Evolutionary conservation across 208 protist genomes (phyloP).

Genomic region (Trypanosoma rangeli): DNA sequence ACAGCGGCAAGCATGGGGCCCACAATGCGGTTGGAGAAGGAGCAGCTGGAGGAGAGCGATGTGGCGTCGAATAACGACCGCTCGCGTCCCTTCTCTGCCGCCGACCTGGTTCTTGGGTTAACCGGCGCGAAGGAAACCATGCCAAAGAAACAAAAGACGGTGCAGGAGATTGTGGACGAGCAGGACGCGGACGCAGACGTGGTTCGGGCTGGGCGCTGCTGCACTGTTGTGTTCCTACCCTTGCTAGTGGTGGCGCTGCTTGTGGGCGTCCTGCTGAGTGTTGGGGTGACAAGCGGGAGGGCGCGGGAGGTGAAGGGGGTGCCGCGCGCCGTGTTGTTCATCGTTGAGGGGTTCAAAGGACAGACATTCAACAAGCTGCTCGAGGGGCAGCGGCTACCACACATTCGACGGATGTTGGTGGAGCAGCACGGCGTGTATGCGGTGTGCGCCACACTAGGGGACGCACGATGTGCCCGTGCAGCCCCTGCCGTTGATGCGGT

Average conservation of each 20-base stretch:
- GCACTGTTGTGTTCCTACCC: constrained; percentile 64
- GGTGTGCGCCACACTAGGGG: constrained; percentile 34
- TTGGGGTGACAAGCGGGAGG: constrained; percentile 46
- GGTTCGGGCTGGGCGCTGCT: constrained; percentile 55
- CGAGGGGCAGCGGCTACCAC: constrained; percentile 46
- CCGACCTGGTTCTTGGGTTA: not conserved
- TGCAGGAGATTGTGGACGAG: constrained; percentile 55
- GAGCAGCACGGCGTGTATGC: constrained; percentile 39
- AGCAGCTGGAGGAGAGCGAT: too few relatives aligned
- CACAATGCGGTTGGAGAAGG: too few relatives aligned
- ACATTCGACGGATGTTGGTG: constrained; percentile 47
- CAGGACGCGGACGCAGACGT: constrained; percentile 56
- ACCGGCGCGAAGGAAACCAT: not conserved
- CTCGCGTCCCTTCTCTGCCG: not conserved
- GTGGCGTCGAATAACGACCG: not conserved
- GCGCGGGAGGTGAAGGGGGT: constrained; percentile 30
- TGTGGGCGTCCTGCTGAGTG: constrained; percentile 32
- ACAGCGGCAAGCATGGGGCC: too few relatives aligned
- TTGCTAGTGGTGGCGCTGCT: constrained; percentile 40
- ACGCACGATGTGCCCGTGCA: constrained; percentile 59
- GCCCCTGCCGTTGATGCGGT: constrained; percentile 45
- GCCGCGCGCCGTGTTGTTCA: constrained; percentile 60
- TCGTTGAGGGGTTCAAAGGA: constrained; percentile 71
- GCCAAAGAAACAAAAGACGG: constrained; percentile 21
- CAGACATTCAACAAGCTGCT: constrained; percentile 53